Conservation (phyloP, 2,329 filamentous ascomycete species). For the Phyllachora maydis region DNA sequence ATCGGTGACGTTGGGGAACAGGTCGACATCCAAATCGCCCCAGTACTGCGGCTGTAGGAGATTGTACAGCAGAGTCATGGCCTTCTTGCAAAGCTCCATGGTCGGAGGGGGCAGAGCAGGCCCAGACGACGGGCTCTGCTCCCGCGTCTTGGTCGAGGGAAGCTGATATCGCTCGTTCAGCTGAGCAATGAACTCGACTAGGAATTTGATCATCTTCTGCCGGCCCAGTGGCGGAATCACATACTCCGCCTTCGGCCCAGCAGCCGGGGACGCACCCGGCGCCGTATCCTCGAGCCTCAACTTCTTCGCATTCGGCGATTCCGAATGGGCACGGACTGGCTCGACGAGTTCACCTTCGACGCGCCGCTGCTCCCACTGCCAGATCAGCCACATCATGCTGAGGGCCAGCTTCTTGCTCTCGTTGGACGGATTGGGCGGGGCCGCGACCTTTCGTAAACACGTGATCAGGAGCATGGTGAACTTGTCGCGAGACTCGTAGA, state of each 20-base stretch:
- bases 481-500: conserved; percentile 86
- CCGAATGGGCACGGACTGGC: conserved; percentile 24
- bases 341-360: conserved; percentile 35
- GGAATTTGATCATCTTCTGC: conserved; percentile 75
- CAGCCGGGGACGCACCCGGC: conserved; percentile 26
- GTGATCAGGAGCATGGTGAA: conserved; percentile 78
- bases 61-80: conserved; percentile 62
- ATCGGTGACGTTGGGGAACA: conserved; percentile 81
- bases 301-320: conserved; percentile 58
- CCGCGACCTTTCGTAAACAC: conserved; percentile 72
- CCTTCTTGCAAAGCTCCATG: conserved; percentile 69
- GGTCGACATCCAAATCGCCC: conserved; percentile 78
- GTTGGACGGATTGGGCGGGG: conserved; percentile 63
- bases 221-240: conserved; percentile 46
- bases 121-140: conserved; percentile 20
- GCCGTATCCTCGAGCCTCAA: conserved; percentile 47
- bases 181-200: conserved; percentile 86
- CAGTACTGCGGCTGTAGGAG: conserved; percentile 75
- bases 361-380: conserved; percentile 77
- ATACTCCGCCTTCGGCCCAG: conserved; percentile 38
- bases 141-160: conserved; percentile 46
- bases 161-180: conserved; percentile 70
- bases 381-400: conserved; percentile 77
- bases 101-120: conserved; percentile 29
- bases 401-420: conserved; percentile 84